Evolutionary conservation across 2,329 filamentous ascomycete species (phyloP).

Genomic region (Botryotinia convoluta): DNA sequence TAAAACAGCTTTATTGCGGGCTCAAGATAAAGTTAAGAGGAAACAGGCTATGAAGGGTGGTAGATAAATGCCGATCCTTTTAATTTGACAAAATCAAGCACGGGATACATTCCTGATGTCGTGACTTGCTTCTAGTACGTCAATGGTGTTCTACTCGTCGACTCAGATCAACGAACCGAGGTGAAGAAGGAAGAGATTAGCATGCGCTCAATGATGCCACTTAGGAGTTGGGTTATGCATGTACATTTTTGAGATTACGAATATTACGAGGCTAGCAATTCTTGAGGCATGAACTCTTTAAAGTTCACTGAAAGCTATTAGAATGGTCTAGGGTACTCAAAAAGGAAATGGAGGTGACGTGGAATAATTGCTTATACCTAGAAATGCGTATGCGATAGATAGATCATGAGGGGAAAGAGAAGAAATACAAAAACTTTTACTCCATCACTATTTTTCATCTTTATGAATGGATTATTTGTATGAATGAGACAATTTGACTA

Average conservation of each 20-base stretch:
- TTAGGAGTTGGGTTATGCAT: background rate
- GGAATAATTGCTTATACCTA: background rate
- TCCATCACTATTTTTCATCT: background rate
- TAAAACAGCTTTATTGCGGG: constrained; percentile 61
- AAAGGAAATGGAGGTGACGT: background rate
- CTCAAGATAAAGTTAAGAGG: constrained; percentile 59
- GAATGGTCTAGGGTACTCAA: background rate
- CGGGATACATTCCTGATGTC: background rate
- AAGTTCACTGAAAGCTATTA: background rate
- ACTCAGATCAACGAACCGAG: too few relatives aligned
- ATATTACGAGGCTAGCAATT: background rate
- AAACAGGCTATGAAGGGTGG: constrained; percentile 42
- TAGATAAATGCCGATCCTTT: constrained; percentile 22
- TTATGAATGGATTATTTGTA: background rate
- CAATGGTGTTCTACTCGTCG: background rate
- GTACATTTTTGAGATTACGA: background rate
- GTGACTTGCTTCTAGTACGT: background rate
- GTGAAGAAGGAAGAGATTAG: background rate
- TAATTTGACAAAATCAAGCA: background rate
- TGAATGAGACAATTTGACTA: background rate
- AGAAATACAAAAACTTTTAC: background rate
- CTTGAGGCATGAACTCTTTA: background rate
- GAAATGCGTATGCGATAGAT: background rate
- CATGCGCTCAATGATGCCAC: background rate
- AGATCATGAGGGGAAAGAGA: background rate